phyloP scores from a whole-genome alignment of 164 flowering plant genomes.

The Stephania japonica region DNA sequence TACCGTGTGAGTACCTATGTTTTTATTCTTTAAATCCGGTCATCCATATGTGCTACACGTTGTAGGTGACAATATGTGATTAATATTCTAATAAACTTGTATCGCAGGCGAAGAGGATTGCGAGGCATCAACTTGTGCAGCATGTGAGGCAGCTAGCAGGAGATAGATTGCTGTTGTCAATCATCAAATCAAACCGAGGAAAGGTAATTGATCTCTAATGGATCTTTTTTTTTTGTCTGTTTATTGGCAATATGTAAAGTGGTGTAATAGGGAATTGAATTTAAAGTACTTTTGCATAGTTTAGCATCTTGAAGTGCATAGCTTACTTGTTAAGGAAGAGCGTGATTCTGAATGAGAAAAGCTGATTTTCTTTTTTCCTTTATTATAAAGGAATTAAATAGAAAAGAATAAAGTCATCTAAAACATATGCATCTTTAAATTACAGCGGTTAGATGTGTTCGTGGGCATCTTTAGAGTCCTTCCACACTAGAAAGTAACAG shows the following conservation, averaged over 20 bases:
- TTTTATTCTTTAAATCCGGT: not conserved
- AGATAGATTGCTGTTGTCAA: slow-evolving; percentile 42
- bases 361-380: not conserved
- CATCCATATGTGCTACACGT: not conserved
- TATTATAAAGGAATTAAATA: not conserved
- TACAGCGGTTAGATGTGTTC: not conserved
- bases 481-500: not conserved
- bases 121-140: slow-evolving; percentile 45
- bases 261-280: not conserved
- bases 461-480: not conserved
- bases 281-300: not conserved
- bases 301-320: not conserved
- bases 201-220: slow-evolving; percentile 15
- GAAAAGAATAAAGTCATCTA: not conserved
- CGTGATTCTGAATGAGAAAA: not conserved
- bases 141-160: slow-evolving; percentile 59
- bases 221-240: not conserved
- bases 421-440: not conserved
- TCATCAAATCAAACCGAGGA: slow-evolving; percentile 37
- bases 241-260: not conserved
- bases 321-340: not conserved
- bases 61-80: not conserved
- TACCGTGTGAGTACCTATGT: slow-evolving; percentile 18
- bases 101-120: slow-evolving; percentile 45
- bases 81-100: not conserved